Conservation (phyloP, 108 stramenopile genomes). For the Pinguiococcus pyrenoidosus region DNA sequence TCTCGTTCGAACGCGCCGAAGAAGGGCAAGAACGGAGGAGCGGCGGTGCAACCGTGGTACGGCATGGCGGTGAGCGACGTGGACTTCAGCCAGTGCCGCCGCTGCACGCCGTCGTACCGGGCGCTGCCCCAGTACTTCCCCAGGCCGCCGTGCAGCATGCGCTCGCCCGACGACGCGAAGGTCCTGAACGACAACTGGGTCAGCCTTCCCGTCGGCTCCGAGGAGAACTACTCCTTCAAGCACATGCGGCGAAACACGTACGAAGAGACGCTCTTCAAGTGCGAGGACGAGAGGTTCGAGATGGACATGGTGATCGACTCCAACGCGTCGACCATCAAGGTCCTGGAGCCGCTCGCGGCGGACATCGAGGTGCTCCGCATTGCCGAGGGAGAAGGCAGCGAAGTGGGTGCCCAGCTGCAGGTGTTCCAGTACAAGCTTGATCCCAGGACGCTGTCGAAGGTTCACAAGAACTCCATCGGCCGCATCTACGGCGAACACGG, state of each 20-base stretch:
- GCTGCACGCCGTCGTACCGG: slow-evolving; percentile 64
- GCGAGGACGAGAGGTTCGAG: slow-evolving; percentile 97
- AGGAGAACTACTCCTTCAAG: slow-evolving; percentile 87
- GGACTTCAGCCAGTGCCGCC: slow-evolving; percentile 35
- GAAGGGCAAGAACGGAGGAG: background rate
- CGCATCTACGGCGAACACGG: slow-evolving; percentile 90
- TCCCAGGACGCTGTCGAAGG: slow-evolving; percentile 50
- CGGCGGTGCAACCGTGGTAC: slow-evolving; percentile 19
- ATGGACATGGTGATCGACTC: slow-evolving; percentile 96
- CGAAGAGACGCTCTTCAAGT: slow-evolving; percentile 82
- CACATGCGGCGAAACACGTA: slow-evolving; percentile 90
- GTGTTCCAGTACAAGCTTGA: slow-evolving; percentile 60
- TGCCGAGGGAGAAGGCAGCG: slow-evolving; percentile 60
- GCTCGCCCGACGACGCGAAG: slow-evolving; percentile 56
- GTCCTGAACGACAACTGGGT: slow-evolving; percentile 94
- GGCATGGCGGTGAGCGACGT: slow-evolving; percentile 37
- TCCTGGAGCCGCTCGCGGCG: slow-evolving; percentile 77
- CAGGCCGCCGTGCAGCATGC: slow-evolving; percentile 70
- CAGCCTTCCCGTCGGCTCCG: slow-evolving; percentile 81
- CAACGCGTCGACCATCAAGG: slow-evolving; percentile 62
- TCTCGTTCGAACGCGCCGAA: background rate
- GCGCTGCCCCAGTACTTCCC: slow-evolving; percentile 81
- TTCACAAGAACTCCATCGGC: slow-evolving; percentile 83
- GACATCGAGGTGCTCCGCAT: slow-evolving; percentile 59
- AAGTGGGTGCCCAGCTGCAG: slow-evolving; percentile 15